Conservation (phyloP, 495 filamentous ascomycete species). For the Talaromyces ruber region DNA sequence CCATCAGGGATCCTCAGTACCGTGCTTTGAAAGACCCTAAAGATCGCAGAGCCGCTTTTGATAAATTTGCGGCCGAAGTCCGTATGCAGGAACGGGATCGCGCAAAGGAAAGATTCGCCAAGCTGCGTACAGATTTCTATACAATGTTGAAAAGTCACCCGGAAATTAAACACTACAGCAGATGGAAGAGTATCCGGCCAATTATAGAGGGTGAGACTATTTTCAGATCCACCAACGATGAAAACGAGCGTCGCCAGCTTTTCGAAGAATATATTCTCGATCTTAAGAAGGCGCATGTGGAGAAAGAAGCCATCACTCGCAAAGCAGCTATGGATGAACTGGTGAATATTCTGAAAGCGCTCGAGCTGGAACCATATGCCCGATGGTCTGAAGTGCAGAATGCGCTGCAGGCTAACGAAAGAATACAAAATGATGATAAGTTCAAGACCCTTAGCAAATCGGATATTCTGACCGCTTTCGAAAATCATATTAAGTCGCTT, state of each 20-base stretch:
- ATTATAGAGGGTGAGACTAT: constrained; percentile 95
- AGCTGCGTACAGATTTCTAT: constrained; percentile 87
- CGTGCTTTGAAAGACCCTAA: constrained; percentile 89
- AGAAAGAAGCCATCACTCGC: constrained; percentile 60
- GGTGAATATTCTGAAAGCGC: constrained; percentile 66
- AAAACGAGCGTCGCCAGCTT: constrained; percentile 80
- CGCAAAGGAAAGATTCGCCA: constrained; percentile 88
- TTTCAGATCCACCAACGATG: constrained; percentile 83
- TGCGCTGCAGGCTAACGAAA: constrained; percentile 68
- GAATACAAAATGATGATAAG: constrained; percentile 77
- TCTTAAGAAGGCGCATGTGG: constrained; percentile 67
- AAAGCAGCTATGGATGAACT: constrained; percentile 85
- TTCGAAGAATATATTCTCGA: constrained; percentile 91
- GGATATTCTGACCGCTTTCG: constrained; percentile 87
- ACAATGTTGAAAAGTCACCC: constrained; percentile 95
- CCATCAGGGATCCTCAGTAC: constrained; percentile 92
- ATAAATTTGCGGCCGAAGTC: constrained; percentile 90
- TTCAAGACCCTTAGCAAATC: constrained; percentile 81
- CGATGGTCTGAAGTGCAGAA: constrained; percentile 88
- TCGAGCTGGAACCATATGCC: constrained; percentile 87
- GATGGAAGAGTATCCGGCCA: constrained; percentile 92
- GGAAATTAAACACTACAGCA: constrained; percentile 95
- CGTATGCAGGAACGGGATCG: constrained; percentile 89
- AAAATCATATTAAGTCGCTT: constrained; percentile 86
- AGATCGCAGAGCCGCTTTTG: constrained; percentile 85